A percentile compares a stretch with the other conserved stretches of the same genome.
These are phyloP conservation scores for Fraxinus floribunda DNA, from an alignment of 305 asterid genomes.

Conservation along the genomic window DNA sequence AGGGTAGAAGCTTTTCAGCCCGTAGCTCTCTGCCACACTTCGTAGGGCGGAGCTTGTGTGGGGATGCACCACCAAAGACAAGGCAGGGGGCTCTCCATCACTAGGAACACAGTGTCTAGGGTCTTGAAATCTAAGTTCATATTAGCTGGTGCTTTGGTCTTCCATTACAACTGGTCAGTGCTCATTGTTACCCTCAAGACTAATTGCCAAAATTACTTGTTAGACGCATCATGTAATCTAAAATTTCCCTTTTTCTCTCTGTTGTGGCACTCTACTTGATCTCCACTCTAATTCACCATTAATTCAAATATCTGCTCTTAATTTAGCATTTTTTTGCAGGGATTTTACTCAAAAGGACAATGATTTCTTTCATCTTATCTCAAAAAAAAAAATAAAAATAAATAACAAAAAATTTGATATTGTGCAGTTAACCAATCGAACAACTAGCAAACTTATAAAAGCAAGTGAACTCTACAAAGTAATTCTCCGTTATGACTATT, in stretches of 20 bases:
- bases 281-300: neutral
- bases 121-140: neutral
- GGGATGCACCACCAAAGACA: neutral
- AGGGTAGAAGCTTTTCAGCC: neutral
- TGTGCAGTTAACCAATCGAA: constrained; percentile 1
- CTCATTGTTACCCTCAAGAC: neutral
- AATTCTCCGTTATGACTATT: neutral
- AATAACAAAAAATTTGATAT: neutral
- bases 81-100: neutral
- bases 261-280: neutral
- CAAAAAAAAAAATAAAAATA: neutral
- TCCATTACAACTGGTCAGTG: neutral
- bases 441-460: constrained; percentile 11
- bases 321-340: neutral
- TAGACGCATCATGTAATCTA: neutral
- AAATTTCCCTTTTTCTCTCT: neutral
- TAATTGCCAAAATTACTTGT: neutral
- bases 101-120: neutral
- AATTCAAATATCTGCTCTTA: neutral
- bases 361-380: constrained; percentile 12
- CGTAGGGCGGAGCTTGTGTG: neutral
- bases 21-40: neutral
- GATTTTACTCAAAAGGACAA: neutral
- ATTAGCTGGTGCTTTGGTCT: neutral
- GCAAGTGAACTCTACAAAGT: neutral